Evolutionary conservation across 345 rosid species (phyloP), one percentile per base, ranked within the genome.

Genomic region (Rubroshorea leprosula): DNA sequence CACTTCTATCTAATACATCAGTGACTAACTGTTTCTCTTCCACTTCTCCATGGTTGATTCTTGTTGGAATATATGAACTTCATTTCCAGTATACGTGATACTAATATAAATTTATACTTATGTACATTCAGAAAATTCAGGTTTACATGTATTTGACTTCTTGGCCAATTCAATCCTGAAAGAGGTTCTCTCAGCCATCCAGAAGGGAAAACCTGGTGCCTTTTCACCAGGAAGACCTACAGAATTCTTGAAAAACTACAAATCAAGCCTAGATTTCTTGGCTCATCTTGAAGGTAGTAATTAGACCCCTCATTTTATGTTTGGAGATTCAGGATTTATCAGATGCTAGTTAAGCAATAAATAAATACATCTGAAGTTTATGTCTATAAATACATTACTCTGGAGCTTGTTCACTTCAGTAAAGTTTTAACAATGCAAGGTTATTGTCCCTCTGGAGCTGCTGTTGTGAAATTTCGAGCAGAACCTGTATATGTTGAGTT

Each of bases 171-270:
- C 97, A 57, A 79, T 94, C 60, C 81, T 94, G 72, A 94, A 90
- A 82, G 99, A 87, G 80, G 90, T 84, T 70, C 80, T 85, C 44
- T 78, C 54, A 19, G 85, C 93, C 31, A 85, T 90, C 71, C 97
- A 94, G 72, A 89, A 81, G 73, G 87, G 86, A 71, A 94, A 90
- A 71, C 95, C 97, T 22, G 85, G 95, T 69, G 96, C 92, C 16
- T 93, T 87, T 81, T 87, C 99, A 58, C 95, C 99, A 26, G 99
- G 99, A 76, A 87, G 96, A 65, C 99, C 97, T 57, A 75, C 86
- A 26, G 95, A 82, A 27, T 94, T 94, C 86, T 75, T 94, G 66
- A 84, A 71, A 61, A 93, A 93, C 76, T 93, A 90, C 78, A 90
- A 85, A 73, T 82, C 95, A 64, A 93, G 95, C 80, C 73, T 87